A percentile compares a stretch with the other conserved stretches of the same genome.
Conservation (phyloP, 176 grass and related monocot species). For the Dendrocalamus sinicus region DNA sequence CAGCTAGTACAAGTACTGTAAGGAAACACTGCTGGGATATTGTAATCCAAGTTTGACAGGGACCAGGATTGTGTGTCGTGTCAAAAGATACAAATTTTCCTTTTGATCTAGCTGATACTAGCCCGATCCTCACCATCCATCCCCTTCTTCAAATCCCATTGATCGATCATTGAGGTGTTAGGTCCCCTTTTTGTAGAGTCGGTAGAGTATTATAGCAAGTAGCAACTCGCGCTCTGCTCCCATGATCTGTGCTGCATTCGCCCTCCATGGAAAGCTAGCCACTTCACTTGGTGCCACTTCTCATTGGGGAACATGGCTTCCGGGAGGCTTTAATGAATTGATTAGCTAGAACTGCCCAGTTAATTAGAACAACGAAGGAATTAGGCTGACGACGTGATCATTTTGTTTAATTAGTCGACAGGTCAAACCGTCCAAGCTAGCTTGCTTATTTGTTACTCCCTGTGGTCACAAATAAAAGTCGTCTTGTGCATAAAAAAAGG, state of each 20-base stretch:
- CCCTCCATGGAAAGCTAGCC: constrained; percentile 21
- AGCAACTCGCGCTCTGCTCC: not conserved
- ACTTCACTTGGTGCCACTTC: not conserved
- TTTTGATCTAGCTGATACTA: not conserved
- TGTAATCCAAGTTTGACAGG: constrained; percentile 18
- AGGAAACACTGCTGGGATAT: not conserved
- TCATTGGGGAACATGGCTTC: constrained; percentile 27
- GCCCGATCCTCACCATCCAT: too few relatives aligned
- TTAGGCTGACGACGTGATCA: not conserved
- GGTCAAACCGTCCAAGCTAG: not conserved
- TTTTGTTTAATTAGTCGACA: too few relatives aligned
- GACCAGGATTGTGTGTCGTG: not conserved
- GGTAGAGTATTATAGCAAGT: not conserved
- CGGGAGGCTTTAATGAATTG: not conserved
- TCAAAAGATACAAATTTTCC: constrained; percentile 3
- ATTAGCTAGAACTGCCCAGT: not conserved
- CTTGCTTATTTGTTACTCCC: too few relatives aligned
- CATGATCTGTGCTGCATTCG: constrained; percentile 22
- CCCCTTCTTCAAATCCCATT: not conserved
- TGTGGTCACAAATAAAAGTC: too few relatives aligned
- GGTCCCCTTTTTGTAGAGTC: not conserved
- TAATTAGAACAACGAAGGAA: constrained; percentile 3
- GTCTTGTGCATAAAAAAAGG: too few relatives aligned
- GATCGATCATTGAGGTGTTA: not conserved
- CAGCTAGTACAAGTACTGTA: not conserved